Percentiles rank a stretch among this genome's conserved stretches.
These are phyloP conservation scores for Hemisphaericaspora lyxosophila DNA, from an alignment of 1,139 yeast genomes.

Conservation along the genomic window DNA sequence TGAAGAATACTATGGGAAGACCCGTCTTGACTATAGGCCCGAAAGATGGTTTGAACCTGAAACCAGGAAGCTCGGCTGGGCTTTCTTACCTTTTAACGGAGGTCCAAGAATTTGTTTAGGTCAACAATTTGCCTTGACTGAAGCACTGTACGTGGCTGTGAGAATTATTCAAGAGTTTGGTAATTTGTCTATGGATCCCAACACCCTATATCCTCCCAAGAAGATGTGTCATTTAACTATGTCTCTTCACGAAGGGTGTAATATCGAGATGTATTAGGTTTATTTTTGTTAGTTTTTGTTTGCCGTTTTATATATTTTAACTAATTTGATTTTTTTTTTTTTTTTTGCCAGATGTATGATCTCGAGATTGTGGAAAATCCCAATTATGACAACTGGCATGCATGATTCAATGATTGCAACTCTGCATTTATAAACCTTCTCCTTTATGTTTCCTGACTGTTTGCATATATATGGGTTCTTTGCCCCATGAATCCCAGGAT, in stretches of 20 bases:
- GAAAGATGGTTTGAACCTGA: slow-evolving; percentile 49
- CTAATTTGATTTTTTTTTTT: neutral
- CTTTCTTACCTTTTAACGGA: slow-evolving; percentile 56
- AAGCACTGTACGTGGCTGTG: slow-evolving; percentile 47
- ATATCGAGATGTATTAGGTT: slow-evolving; percentile 14
- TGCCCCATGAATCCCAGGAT: too few relatives aligned
- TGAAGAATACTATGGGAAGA: slow-evolving; percentile 43
- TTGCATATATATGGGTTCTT: too few relatives aligned
- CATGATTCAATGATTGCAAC: too few relatives aligned
- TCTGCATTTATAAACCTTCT: too few relatives aligned
- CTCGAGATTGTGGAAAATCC: too few relatives aligned
- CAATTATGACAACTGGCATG: too few relatives aligned
- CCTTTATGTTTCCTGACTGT: too few relatives aligned
- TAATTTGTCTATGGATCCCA: slow-evolving; percentile 15
- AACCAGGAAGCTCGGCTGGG: slow-evolving; percentile 46
- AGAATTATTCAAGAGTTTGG: slow-evolving; percentile 39
- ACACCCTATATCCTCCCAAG: slow-evolving; percentile 32
- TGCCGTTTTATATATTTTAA: neutral
- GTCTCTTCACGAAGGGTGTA: slow-evolving; percentile 28
- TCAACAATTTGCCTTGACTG: slow-evolving; percentile 59
- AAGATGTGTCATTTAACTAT: slow-evolving; percentile 36
- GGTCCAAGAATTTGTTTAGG: slow-evolving; percentile 64
- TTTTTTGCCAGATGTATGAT: too few relatives aligned
- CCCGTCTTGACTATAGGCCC: slow-evolving; percentile 44
- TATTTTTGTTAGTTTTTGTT: neutral